phyloP scores from a whole-genome alignment of 2,329 filamentous ascomycete species.

The Didymosphaeria variabile region DNA sequence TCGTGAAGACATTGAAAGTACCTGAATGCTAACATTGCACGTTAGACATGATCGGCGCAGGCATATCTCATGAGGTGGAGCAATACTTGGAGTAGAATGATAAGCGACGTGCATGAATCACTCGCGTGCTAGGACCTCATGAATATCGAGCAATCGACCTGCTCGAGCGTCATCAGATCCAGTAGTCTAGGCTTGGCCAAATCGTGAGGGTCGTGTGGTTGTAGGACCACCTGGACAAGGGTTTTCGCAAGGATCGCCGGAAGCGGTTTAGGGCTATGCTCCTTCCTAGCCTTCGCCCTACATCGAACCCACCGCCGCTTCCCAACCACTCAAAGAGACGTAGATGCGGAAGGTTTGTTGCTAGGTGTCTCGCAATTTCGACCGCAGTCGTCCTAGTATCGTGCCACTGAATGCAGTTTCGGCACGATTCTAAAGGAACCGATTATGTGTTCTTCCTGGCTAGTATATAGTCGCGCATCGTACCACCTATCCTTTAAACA shows the following conservation, averaged over 20 bases:
- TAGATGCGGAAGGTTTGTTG: background rate
- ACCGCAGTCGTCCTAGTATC: constrained; percentile 7
- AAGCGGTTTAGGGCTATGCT: constrained; percentile 2
- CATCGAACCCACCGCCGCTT: constrained; percentile 3
- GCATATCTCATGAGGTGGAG: background rate
- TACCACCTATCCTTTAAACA: background rate
- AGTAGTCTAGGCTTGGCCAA: background rate
- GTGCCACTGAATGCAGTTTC: constrained; percentile 3
- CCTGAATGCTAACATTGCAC: background rate
- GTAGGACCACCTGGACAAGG: constrained; percentile 11
- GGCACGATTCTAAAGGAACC: background rate
- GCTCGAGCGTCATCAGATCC: background rate
- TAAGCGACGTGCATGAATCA: background rate
- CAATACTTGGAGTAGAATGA: background rate
- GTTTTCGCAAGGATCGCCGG: constrained; percentile 9
- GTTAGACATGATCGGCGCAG: background rate
- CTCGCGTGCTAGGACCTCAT: background rate
- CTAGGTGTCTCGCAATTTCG: constrained; percentile 1
- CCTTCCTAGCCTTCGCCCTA: constrained; percentile 2
- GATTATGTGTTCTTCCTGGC: background rate
- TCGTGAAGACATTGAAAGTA: background rate
- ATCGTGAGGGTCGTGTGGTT: constrained; percentile 11
- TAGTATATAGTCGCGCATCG: constrained; percentile 5
- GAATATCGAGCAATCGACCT: background rate
- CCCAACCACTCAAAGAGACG: background rate